Conservation (phyloP, 176 grass and related monocot species). For the Stipa capillata region DNA sequence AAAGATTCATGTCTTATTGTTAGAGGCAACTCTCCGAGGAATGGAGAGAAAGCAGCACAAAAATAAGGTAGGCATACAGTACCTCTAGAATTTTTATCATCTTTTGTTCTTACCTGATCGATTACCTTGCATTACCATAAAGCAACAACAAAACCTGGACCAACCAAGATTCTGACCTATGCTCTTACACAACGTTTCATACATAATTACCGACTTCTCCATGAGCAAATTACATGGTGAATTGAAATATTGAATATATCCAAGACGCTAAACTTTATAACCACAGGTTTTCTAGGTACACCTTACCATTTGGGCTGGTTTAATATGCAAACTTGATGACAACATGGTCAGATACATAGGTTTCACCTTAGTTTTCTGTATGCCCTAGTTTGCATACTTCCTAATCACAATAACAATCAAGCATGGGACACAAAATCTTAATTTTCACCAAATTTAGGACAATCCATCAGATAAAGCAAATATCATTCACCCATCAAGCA, state of each 20-base stretch:
- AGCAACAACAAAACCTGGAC: neutral
- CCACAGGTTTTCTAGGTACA: neutral
- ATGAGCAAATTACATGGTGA: neutral
- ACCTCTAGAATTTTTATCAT: neutral
- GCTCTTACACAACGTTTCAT: neutral
- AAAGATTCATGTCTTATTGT: neutral
- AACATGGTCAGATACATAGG: neutral
- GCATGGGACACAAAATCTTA: neutral
- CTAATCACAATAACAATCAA: neutral
- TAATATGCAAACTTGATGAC: neutral
- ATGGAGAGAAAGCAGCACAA: neutral
- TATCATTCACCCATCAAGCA: neutral
- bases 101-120: neutral
- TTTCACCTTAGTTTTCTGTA: neutral
- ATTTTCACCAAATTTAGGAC: conserved; percentile 1
- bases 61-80: neutral
- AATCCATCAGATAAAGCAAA: conserved; percentile 32
- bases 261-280: neutral
- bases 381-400: neutral
- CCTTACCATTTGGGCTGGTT: neutral
- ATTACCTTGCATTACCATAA: neutral
- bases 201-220: neutral
- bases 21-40: neutral
- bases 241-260: neutral
- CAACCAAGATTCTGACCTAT: neutral